phyloP scores from a whole-genome alignment of 2,329 filamentous ascomycete species.

The Aspergillus viridinutans region DNA sequence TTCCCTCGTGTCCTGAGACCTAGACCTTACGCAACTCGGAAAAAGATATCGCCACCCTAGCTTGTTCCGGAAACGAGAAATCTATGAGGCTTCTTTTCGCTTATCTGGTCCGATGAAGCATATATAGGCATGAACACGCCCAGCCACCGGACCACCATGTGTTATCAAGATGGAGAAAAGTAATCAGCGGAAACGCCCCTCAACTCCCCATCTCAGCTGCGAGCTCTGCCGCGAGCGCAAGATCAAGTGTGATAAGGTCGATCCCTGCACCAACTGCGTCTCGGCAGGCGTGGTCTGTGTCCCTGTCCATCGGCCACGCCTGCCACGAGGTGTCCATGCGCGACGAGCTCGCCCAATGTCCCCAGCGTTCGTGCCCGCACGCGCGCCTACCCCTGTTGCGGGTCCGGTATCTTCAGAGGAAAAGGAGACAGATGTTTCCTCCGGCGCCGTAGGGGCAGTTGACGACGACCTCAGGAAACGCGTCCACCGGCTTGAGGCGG shows the following conservation, averaged over 20 bases:
- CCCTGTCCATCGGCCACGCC: constrained; percentile 10
- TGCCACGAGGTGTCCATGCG: constrained; percentile 15
- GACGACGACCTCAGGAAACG: not conserved
- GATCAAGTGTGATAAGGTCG: constrained; percentile 17
- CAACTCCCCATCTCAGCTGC: constrained; percentile 9
- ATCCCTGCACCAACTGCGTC: constrained; percentile 17
- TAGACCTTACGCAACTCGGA: too few species aligned
- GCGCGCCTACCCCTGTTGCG: not conserved
- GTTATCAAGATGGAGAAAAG: too few species aligned
- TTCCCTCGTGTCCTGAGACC: too few species aligned
- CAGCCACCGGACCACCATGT: too few species aligned
- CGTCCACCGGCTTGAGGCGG: not conserved
- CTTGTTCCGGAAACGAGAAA: too few species aligned
- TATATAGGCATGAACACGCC: too few species aligned
- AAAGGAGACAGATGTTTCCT: not conserved
- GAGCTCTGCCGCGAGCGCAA: constrained; percentile 17
- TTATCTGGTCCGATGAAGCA: too few species aligned
- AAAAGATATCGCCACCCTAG: too few species aligned
- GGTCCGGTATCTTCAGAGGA: not conserved
- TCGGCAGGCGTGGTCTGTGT: constrained; percentile 10
- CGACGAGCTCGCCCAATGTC: not conserved
- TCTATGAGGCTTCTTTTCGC: too few species aligned
- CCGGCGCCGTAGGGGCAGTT: not conserved
- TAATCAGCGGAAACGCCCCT: not conserved
- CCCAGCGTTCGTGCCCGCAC: not conserved